Evolutionary conservation across 768 basidiomycete genomes (phyloP).

Genomic region (Suillus subluteus): DNA sequence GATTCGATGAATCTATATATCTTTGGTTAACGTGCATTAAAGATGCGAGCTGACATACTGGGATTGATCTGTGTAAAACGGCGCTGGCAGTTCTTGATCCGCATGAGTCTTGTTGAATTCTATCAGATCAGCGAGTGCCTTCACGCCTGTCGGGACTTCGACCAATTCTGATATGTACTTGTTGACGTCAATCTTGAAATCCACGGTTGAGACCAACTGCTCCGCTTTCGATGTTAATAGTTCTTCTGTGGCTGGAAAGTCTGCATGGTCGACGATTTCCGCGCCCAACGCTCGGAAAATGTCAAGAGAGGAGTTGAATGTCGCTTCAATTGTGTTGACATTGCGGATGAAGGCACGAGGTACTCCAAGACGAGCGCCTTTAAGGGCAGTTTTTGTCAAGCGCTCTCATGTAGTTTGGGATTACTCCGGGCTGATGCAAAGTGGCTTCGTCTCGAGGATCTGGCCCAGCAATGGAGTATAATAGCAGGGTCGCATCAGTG

Average conservation of each 20-base stretch:
- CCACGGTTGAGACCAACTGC: slow-evolving; percentile 49
- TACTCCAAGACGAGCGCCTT: slow-evolving; percentile 57
- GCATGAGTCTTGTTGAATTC: slow-evolving; percentile 54
- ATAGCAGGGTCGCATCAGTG: slow-evolving; percentile 57
- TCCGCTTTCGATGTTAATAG: slow-evolving; percentile 50
- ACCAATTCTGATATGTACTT: slow-evolving; percentile 46
- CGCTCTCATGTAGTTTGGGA: slow-evolving; percentile 61
- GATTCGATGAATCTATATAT: not conserved
- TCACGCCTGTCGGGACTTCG: slow-evolving; percentile 59
- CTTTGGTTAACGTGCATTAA: not conserved
- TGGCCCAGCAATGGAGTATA: slow-evolving; percentile 55
- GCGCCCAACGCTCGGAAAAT: slow-evolving; percentile 44
- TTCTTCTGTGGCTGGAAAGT: slow-evolving; percentile 50
- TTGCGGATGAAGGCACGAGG: slow-evolving; percentile 41
- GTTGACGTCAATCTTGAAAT: slow-evolving; percentile 54
- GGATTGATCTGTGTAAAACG: slow-evolving; percentile 33
- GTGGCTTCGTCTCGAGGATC: slow-evolving; percentile 59
- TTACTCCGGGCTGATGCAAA: slow-evolving; percentile 46
- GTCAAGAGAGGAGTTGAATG: slow-evolving; percentile 44
- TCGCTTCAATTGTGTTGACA: slow-evolving; percentile 28
- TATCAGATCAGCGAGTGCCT: slow-evolving; percentile 58
- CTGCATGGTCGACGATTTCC: slow-evolving; percentile 56
- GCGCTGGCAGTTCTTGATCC: slow-evolving; percentile 41
- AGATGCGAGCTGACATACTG: not conserved
- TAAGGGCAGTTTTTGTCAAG: slow-evolving; percentile 50